Evolutionary conservation across 768 basidiomycete species (phyloP), one percentile per base, ranked within the genome.

Genomic region (Russula vinacea): DNA sequence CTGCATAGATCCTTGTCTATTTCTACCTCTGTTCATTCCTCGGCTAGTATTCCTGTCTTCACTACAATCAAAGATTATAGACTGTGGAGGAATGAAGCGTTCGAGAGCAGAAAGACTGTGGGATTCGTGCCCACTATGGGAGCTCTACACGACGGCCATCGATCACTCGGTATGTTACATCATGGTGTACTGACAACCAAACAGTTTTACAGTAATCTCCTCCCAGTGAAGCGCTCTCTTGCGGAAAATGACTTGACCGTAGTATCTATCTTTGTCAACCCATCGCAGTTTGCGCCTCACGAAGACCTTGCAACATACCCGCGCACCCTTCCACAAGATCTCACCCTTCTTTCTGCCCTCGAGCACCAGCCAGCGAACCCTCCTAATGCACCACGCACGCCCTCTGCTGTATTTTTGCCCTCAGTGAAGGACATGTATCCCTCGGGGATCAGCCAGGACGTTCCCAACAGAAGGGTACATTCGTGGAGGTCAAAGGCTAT

Each of bases 121-220:
- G 97, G 97, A 0, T 92, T 90, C 63, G 94, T 99, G n/a, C 84
- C 97, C 0, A 99, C 97, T 13, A 98, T 98, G 96, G 96, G 96
- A 24, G 96, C 96, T 2, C 76, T 99, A 49, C 97, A 99, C 73
- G 86, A 89, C 10, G 97, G 97, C 1, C 97, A 98, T 74, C 79
- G 98, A 49, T 84, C 90, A 58, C 86, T 99, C 40, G 91, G 96
- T 97, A 69, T 67, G 86, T 66, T 33, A 62, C 33, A 14, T 40
- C 33, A n/a, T 35, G 56, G 57, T 45, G 61, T 39, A n/a, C 40
- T 29, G 19, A 56, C 56, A 60, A 60, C 62, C 65, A 16, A 32
- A 37, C 33, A 4, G 29, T 3, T 13, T 52, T n/a, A n/a, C n/a
- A n/a, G n/a, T n/a, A 39, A 49, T 53, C 62, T 33, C 40, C 32